These are phyloP conservation scores for Malassezia yamatoensis DNA, from an alignment of 1,284 basidiomycete species.

Conservation along the genomic window DNA sequence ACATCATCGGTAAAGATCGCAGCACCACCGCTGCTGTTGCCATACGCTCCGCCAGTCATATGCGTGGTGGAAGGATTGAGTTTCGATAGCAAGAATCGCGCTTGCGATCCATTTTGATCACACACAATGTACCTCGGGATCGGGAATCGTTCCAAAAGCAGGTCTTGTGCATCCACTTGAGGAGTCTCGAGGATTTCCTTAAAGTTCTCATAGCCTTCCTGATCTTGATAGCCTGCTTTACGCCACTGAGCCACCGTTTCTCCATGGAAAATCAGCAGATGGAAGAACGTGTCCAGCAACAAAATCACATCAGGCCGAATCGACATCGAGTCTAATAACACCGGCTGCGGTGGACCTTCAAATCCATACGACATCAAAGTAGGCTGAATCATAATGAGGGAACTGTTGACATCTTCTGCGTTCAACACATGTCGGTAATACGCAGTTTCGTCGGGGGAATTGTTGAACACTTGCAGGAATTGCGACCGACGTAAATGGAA, in stretches of 20 bases:
- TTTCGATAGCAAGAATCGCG: constrained; percentile 89
- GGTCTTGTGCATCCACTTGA: constrained; percentile 60
- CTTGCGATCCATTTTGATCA: constrained; percentile 94
- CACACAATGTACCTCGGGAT: constrained; percentile 96
- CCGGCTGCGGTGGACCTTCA: constrained; percentile 78
- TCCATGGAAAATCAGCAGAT: constrained; percentile 98
- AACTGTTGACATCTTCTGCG: constrained; percentile 98
- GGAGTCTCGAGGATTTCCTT: constrained; percentile 84
- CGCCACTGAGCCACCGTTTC: constrained; percentile 95
- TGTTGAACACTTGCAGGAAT: constrained; percentile 99
- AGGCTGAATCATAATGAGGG: constrained; percentile 98
- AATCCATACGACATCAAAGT: constrained; percentile 98
- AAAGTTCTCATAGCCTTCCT: constrained; percentile 98
- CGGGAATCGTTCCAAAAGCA: constrained; percentile 87
- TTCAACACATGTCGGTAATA: constrained; percentile 97
- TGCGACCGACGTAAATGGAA: constrained; percentile 95
- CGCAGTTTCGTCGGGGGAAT: constrained; percentile 97
- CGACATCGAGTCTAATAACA: constrained; percentile 90
- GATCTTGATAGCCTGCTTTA: constrained; percentile 98
- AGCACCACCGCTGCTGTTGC: constrained; percentile 57
- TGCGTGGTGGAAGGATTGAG: constrained; percentile 97
- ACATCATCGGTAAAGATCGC: constrained; percentile 99
- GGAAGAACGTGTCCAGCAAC: constrained; percentile 99
- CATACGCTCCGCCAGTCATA: constrained; percentile 61
- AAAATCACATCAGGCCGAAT: constrained; percentile 95